Conservation (phyloP, 164 flowering plant species). For the Cinnamomum micranthum region DNA sequence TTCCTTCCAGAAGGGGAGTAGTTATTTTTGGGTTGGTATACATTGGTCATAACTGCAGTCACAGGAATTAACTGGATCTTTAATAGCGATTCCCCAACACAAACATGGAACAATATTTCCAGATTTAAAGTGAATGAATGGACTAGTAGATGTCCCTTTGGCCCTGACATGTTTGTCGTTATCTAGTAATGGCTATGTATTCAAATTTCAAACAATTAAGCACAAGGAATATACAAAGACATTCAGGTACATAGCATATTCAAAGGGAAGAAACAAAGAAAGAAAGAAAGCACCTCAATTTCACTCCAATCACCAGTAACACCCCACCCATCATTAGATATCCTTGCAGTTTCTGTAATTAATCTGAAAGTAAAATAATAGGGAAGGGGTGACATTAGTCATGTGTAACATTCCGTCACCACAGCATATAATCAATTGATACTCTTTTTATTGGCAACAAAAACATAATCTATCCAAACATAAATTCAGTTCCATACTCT, state of each 20-base stretch:
- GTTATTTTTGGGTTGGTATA: no score
- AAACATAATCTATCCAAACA: not conserved
- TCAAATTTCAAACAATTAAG: not conserved
- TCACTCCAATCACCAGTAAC: constrained; percentile 64
- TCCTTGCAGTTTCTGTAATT: constrained; percentile 65
- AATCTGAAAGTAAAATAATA: constrained; percentile 37
- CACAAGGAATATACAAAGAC: not conserved
- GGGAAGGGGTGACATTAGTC: not conserved
- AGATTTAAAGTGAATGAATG: no score
- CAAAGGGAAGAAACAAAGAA: not conserved
- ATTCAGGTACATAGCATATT: not conserved
- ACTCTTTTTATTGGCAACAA: not conserved
- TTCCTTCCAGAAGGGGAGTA: no score
- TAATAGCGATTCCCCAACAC: no score
- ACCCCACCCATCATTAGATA: constrained; percentile 57
- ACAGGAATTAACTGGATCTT: no score
- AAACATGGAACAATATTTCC: no score
- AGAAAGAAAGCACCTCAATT: constrained; percentile 49
- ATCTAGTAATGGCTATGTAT: not conserved
- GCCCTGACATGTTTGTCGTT: not conserved
- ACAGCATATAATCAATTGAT: no score
- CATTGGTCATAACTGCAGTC: no score
- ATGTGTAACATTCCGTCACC: not conserved
- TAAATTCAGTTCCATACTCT: not conserved
- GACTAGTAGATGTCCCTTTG: no score